These are phyloP conservation scores for Phaeotremella skinneri DNA, from an alignment of 768 basidiomycete genomes.

Conservation along the genomic window DNA sequence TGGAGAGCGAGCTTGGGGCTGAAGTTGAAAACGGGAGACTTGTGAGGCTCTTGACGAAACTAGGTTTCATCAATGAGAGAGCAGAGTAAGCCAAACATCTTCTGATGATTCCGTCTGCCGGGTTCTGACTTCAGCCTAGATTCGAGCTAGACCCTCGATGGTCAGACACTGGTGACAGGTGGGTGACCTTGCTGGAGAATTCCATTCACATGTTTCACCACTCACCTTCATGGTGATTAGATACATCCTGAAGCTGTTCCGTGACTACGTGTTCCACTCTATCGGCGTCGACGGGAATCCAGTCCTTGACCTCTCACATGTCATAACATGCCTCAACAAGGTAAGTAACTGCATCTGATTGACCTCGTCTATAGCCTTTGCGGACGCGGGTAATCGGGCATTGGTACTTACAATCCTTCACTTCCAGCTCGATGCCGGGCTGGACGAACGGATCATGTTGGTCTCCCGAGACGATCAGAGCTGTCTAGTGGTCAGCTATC, in stretches of 20 bases:
- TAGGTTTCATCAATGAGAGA: slow-evolving; percentile 98
- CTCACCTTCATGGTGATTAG: slow-evolving; percentile 6
- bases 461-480: slow-evolving; percentile 93
- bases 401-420: neutral
- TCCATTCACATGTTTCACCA: neutral
- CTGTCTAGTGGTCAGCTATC: slow-evolving; percentile 88
- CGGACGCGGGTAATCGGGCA: no score
- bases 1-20: slow-evolving; percentile 78
- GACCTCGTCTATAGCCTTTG: no score
- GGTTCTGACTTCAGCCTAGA: slow-evolving; percentile 53
- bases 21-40: slow-evolving; percentile 93
- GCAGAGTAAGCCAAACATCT: slow-evolving; percentile 92
- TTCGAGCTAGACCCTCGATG: slow-evolving; percentile 94
- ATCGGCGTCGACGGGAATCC: slow-evolving; percentile 87
- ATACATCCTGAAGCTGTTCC: slow-evolving; percentile 96
- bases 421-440: slow-evolving; percentile 83
- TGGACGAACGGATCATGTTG: slow-evolving; percentile 92
- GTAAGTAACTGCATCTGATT: slow-evolving; percentile 52
- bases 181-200: slow-evolving; percentile 1
- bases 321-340: slow-evolving; percentile 90
- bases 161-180: slow-evolving; percentile 95
- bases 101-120: slow-evolving; percentile 2
- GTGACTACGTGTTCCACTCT: slow-evolving; percentile 97
- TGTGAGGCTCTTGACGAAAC: slow-evolving; percentile 83
- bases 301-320: slow-evolving; percentile 84